A percentile compares a stretch with the other conserved stretches of the same genome.
phyloP scores from a whole-genome alignment of 2,329 filamentous ascomycete genomes.

The Plenodomus biglobosus region DNA sequence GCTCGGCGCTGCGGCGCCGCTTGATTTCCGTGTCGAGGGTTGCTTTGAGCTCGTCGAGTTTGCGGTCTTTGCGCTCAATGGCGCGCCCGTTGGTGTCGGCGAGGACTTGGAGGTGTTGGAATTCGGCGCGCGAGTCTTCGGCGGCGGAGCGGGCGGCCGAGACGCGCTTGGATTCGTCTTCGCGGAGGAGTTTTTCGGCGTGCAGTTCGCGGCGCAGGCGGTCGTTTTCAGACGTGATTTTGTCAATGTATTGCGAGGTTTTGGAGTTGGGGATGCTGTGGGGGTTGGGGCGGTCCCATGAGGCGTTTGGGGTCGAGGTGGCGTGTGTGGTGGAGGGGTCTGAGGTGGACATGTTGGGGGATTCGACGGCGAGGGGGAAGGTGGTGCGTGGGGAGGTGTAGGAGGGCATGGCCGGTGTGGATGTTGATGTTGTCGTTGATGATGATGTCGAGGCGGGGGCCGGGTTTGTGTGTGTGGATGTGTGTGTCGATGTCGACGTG shows the following conservation, averaged over 20 bases:
- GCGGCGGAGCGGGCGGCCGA: conserved; percentile 71
- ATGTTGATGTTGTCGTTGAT: conserved; percentile 38
- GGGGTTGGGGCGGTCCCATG: conserved; percentile 34
- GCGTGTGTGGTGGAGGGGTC: conserved; percentile 17
- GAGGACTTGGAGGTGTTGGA: conserved; percentile 69
- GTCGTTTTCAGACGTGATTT: conserved; percentile 78
- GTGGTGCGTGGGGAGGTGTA: conserved; percentile 34
- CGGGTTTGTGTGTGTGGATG: conserved; percentile 5
- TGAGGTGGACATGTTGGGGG: conserved; percentile 19
- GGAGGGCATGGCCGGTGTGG: conserved; percentile 30
- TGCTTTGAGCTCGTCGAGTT: conserved; percentile 68
- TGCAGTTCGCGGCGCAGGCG: conserved; percentile 68
- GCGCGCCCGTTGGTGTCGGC: conserved; percentile 71
- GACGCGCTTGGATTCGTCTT: conserved; percentile 70
- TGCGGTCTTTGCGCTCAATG: conserved; percentile 71
- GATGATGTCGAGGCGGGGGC: conserved; percentile 16
- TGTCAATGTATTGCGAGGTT: conserved; percentile 63
- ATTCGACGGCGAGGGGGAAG: conserved; percentile 37
- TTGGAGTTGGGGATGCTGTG: conserved; percentile 38
- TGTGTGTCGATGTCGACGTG: conserved; percentile 2
- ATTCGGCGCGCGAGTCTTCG: conserved; percentile 67
- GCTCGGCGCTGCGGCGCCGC: conserved; percentile 61
- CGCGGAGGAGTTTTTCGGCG: conserved; percentile 53
- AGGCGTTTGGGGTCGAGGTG: conserved; percentile 2
- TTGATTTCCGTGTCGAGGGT: conserved; percentile 66